Conservation (phyloP, 164 flowering plant species). For the Dillenia turbinata region DNA sequence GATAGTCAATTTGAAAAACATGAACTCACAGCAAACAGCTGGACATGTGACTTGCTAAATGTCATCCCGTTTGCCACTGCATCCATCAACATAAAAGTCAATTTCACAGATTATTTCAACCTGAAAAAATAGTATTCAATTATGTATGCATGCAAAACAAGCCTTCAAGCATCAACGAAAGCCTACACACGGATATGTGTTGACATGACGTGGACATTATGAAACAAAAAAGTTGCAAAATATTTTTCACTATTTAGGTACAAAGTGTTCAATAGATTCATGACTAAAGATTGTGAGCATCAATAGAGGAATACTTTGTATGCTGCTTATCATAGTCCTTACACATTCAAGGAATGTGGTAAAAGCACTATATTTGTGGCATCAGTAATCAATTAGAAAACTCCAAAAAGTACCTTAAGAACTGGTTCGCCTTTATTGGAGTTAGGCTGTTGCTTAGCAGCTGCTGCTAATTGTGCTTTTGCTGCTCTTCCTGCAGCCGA, state of each 20-base stretch:
- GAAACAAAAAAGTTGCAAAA: not conserved
- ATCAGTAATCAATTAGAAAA: not conserved
- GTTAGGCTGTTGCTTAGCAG: slow-evolving; percentile 56
- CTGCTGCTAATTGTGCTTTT: slow-evolving; percentile 64
- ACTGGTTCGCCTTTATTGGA: slow-evolving; percentile 74
- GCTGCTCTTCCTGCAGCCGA: slow-evolving; percentile 94
- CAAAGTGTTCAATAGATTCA: not conserved
- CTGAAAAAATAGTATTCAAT: too few species aligned
- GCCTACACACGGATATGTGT: too few species aligned
- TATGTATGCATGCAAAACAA: too few species aligned
- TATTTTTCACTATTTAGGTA: not conserved
- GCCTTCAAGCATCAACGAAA: too few species aligned
- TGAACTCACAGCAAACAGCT: slow-evolving; percentile 4
- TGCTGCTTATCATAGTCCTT: too few species aligned
- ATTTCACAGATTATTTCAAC: not conserved
- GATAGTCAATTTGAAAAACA: not conserved
- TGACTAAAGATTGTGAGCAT: not conserved
- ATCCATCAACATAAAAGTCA: slow-evolving; percentile 17
- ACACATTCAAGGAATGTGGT: not conserved
- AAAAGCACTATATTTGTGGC: not conserved
- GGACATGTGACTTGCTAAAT: slow-evolving; percentile 1
- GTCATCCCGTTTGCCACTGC: slow-evolving; percentile 87
- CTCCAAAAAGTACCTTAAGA: slow-evolving; percentile 49
- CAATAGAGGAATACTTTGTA: not conserved
- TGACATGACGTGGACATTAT: not conserved